phyloP scores from a whole-genome alignment of 2,329 filamentous ascomycete genomes.

The Trichoderma polysporum region DNA sequence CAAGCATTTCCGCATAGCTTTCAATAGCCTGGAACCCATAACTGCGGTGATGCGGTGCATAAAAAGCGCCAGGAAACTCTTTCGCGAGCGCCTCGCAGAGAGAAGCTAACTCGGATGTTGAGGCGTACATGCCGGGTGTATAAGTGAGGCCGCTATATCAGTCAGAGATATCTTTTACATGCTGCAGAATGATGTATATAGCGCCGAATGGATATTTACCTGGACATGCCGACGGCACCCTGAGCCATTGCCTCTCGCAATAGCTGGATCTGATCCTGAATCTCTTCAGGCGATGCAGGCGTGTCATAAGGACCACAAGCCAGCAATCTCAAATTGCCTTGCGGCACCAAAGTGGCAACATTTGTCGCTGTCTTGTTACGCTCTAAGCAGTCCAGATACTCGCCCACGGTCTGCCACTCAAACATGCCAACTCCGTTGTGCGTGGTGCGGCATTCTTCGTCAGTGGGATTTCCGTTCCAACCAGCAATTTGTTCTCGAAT shows the following conservation, averaged over 20 bases:
- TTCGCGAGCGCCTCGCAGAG: conserved; percentile 26
- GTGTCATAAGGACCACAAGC: conserved; percentile 28
- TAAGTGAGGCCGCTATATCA: conserved; percentile 27
- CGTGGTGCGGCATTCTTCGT: conserved; percentile 26
- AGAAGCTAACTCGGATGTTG: conserved; percentile 26
- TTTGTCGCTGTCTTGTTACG: conserved; percentile 28
- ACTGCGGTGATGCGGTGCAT: conserved; percentile 30
- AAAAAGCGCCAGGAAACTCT: conserved; percentile 27
- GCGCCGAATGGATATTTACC: conserved; percentile 11
- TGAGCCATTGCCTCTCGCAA: conserved; percentile 26
- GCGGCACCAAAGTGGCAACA: conserved; percentile 28
- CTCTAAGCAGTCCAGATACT: conserved; percentile 28
- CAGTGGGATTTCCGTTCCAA: conserved; percentile 29
- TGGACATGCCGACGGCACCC: conserved; percentile 29
- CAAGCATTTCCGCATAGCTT: conserved; percentile 29
- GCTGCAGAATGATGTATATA: not conserved
- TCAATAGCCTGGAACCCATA: conserved; percentile 28
- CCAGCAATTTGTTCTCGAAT: conserved; percentile 29
- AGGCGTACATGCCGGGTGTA: conserved; percentile 31
- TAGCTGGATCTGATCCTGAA: conserved; percentile 26
- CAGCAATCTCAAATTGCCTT: conserved; percentile 28
- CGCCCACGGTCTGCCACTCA: conserved; percentile 27
- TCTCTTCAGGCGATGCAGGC: conserved; percentile 22
- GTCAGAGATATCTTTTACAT: not conserved
- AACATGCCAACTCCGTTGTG: conserved; percentile 24